Percentiles rank a stretch among this genome's conserved stretches.
Evolutionary conservation across 1,284 basidiomycete species (phyloP).

Genomic region (Fomes fomentarius): DNA sequence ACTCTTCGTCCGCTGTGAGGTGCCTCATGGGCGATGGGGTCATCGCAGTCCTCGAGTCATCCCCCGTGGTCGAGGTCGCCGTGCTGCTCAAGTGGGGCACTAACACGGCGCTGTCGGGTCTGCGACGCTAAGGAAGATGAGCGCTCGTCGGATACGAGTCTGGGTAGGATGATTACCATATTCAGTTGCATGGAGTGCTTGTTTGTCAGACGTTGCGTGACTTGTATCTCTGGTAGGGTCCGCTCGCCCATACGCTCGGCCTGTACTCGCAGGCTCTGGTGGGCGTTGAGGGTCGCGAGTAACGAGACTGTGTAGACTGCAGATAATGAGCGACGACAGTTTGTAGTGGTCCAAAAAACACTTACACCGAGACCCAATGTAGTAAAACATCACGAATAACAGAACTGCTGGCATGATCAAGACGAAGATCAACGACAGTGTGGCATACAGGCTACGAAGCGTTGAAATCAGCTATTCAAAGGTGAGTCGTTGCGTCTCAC

Average conservation of each 20-base stretch:
- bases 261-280: conserved; percentile 5
- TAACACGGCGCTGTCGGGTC: not conserved
- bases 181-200: not conserved
- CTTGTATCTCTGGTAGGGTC: conserved; percentile 9
- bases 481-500: not conserved
- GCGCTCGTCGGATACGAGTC: too few relatives aligned
- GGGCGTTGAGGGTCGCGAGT: conserved; percentile 14
- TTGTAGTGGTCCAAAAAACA: not conserved
- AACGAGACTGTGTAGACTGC: conserved; percentile 17
- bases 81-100: not conserved
- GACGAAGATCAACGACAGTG: conserved; percentile 13
- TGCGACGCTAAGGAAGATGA: not conserved
- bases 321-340: not conserved
- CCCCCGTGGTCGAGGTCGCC: not conserved
- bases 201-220: conserved; percentile 3
- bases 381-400: conserved; percentile 19
- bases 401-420: conserved; percentile 7
- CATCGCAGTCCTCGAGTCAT: not conserved
- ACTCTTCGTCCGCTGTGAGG: too few relatives aligned
- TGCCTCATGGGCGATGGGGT: not conserved
- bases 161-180: not conserved
- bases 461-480: not conserved
- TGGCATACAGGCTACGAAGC: conserved; percentile 5
- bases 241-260: conserved; percentile 15
- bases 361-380: conserved; percentile 18